Evolutionary conservation across 805 yeast species (phyloP).

Genomic region (Yamadazyma sp.): DNA sequence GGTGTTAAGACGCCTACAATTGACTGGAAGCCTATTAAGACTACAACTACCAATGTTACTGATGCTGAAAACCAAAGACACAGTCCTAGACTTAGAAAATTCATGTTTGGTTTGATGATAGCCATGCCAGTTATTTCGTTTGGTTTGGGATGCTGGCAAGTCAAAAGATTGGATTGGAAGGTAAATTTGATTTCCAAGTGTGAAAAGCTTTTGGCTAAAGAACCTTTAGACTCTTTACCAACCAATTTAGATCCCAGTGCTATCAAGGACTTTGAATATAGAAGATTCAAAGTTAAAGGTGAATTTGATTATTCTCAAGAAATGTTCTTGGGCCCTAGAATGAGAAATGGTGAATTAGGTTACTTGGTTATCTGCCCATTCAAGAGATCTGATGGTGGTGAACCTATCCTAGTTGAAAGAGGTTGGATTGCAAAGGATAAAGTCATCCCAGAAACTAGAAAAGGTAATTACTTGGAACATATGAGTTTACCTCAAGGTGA

Average conservation of each 20-base stretch:
- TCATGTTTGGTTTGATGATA: slow-evolving; percentile 45
- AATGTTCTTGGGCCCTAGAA: slow-evolving; percentile 87
- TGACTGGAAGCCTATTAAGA: slow-evolving; percentile 80
- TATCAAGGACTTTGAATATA: slow-evolving; percentile 73
- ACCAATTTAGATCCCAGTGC: slow-evolving; percentile 59
- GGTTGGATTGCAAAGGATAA: slow-evolving; percentile 86
- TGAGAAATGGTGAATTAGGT: slow-evolving; percentile 65
- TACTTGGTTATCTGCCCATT: slow-evolving; percentile 81
- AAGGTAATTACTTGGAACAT: slow-evolving; percentile 52
- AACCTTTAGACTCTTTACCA: slow-evolving; percentile 68
- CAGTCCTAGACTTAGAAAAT: slow-evolving; percentile 33
- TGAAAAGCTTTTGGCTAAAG: slow-evolving; percentile 75
- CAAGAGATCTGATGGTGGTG: slow-evolving; percentile 67
- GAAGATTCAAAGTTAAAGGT: slow-evolving; percentile 76
- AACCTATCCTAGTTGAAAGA: slow-evolving; percentile 77
- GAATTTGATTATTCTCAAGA: slow-evolving; percentile 81
- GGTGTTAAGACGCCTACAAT: slow-evolving; percentile 61
- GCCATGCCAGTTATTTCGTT: slow-evolving; percentile 88
- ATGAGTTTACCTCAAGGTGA: slow-evolving; percentile 71
- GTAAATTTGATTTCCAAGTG: slow-evolving; percentile 74
- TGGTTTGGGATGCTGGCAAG: slow-evolving; percentile 92
- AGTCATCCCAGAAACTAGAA: slow-evolving; percentile 51
- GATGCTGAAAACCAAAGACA: slow-evolving; percentile 38
- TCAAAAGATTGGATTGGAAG: slow-evolving; percentile 83
- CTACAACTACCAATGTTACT: slow-evolving; percentile 36